Evolutionary conservation across 805 yeast species (phyloP), one percentile per base, ranked within the genome.

Genomic region (Hanseniaspora thailandica): DNA sequence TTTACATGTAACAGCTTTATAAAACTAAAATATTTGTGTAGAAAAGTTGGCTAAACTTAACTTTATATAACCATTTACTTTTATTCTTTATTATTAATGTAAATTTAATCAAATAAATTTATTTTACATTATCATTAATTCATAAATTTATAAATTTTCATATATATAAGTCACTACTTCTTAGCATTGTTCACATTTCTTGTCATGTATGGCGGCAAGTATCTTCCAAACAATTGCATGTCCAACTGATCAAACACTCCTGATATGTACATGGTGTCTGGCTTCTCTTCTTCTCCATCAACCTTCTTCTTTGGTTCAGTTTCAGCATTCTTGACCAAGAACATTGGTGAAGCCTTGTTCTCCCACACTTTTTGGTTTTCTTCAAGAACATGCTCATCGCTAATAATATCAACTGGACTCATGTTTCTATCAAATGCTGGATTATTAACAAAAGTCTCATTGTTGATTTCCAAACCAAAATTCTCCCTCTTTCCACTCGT

Each of bases 241-340:
- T 87, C 96, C 45, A 87, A 67, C 58, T 82, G 84, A 64, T 87
- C 95, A 73, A 87, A 83, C 41, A 85, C 82, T 4, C 95, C 93
- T 1, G 93, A 86, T 56, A 84, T 74, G 60, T 85, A 84, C 51
- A 69, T 34, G 17, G 56, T 28, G 7, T 53, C 55, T 17, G 48
- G 35, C 5, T 41, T 36, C n/a, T 52, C 31, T n/a, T 35, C 35
- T 5, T 50, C 35, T 7, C 22, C 22, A 3, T 33, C 36, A 5
- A 9, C 13, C 12, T 19, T 36, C 25, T 38, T 38, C 15, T 38
- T 38, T 38, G 41, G 5, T 13, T 38, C 26, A 20, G 10, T 35
- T 8, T 28, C 26, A 3, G 34, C 5, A 25, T 30, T 26, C 19
- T 47, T 47, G 8, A 35, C 10, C 33, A 38, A 13, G 17, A 46